Evolutionary conservation across 345 rosid species (phyloP).

Genomic region (Euphorbia pulcherrima): DNA sequence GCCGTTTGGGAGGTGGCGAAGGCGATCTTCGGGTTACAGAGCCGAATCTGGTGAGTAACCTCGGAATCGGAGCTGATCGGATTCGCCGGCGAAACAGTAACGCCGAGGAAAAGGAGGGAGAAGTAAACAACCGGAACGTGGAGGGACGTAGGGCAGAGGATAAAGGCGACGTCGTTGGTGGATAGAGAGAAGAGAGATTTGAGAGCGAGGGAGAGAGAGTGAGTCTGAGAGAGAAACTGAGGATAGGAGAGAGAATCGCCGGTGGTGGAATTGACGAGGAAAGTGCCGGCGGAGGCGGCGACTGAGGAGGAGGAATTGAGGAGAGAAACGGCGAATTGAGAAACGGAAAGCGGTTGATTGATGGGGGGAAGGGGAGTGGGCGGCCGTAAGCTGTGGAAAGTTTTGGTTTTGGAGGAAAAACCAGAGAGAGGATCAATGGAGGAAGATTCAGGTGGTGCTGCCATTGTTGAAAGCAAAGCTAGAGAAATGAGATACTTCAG

Average conservation of each 20-base stretch:
- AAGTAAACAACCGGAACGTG: slow-evolving; percentile 63
- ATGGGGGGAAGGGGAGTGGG: slow-evolving; percentile 43
- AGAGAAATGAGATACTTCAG: not conserved
- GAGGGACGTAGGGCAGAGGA: slow-evolving; percentile 59
- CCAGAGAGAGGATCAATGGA: slow-evolving; percentile 45
- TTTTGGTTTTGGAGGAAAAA: slow-evolving; percentile 41
- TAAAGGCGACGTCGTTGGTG: slow-evolving; percentile 54
- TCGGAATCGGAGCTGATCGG: slow-evolving; percentile 58
- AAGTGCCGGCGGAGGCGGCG: slow-evolving; percentile 27
- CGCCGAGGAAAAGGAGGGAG: slow-evolving; percentile 65
- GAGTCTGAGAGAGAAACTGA: slow-evolving; percentile 34
- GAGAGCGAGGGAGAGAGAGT: slow-evolving; percentile 50
- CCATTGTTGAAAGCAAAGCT: not conserved
- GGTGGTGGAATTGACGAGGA: slow-evolving; percentile 44
- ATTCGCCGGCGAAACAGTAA: slow-evolving; percentile 67
- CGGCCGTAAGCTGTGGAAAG: slow-evolving; percentile 54
- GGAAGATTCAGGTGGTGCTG: slow-evolving; percentile 1
- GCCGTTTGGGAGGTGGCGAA: slow-evolving; percentile 56
- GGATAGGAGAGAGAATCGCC: slow-evolving; percentile 43
- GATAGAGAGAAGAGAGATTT: slow-evolving; percentile 37
- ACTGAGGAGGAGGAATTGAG: slow-evolving; percentile 33
- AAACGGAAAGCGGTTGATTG: slow-evolving; percentile 45
- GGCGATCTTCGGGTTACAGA: slow-evolving; percentile 59
- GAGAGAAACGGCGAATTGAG: slow-evolving; percentile 47
- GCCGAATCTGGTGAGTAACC: slow-evolving; percentile 49